Evolutionary conservation across 2,329 filamentous ascomycete species (phyloP), one percentile per base, ranked within the genome.

Genomic region (Penicillium sp.): DNA sequence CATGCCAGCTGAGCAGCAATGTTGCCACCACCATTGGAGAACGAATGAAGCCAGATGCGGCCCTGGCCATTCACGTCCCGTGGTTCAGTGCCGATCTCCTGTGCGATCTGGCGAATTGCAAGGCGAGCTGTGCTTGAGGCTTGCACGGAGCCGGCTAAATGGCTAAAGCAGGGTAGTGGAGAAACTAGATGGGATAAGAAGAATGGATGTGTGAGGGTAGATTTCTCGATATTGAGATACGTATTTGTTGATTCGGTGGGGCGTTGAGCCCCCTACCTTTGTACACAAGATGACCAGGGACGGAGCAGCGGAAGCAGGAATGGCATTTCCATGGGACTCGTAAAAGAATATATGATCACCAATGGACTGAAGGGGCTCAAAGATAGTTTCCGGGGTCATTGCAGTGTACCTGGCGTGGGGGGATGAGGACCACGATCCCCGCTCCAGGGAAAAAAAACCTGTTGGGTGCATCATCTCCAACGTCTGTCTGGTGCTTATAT

Each of bases 231-330:
- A 67, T 21, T 59, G 58, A 6, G 54, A 33, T 14, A 66, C 35
- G 55, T 68, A 69, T 57, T 69, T 68, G 51, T 62, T 59, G 60
- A 69, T 70, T 14, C 66, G 62, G 26, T 62, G 62, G 16, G 67
- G 66, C 2, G 62, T 69, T 27, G 68, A 65, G n/a, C 66, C 68
- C 27, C 67, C 67, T 1, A 67, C 55, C 67, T 66, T 68, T 25
- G 65, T 67, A 42, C 67, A 69, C 14, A 70, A 59, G 27, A 67
- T 65, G 19, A 69, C 58, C 39, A 69, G 53, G 19, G 62, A 56
- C 13, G 65, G 62, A 9, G 56, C 44, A 3, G 31, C 33, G 4
- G 55, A 31, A 39, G 39, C 54, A 50, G 33, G n/a, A 10, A 19
- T 19, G 16, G 9, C 19, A 14, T 49, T 33, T 19, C 31, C 39